Evolutionary conservation across 2,329 filamentous ascomycete genomes (phyloP), one percentile per base, ranked within the genome.

Genomic region (Cytospora mali): DNA sequence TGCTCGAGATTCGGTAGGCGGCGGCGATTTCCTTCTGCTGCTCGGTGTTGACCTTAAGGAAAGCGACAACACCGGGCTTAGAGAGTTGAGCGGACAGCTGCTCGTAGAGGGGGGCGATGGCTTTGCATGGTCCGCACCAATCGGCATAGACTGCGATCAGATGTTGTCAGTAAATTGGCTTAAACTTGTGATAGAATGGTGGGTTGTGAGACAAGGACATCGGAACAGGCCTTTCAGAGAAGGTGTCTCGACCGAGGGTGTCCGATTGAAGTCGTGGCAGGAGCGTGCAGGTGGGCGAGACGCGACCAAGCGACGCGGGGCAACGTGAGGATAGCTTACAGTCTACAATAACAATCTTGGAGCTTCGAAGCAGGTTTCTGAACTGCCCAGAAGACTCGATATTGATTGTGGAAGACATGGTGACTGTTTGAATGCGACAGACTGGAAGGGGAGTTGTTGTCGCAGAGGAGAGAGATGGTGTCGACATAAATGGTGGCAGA

Each of bases 1-100:
- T 88, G 76, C 86, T 84, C 23, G 86, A 88, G 71, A 98, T 82
- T 67, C 81, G 80, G 78, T 96, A 95, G 68, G 87, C 85, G 64
- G 84, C 74, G 18, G 91, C 86, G 66, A 98, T 85, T 42, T 91
- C 87, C 71, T 86, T 81, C 73, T 95, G 90, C 56, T 83, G 76
- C 69, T 97, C 92, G 65, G 87, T 89, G 80, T 98, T 88, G 79
- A 97, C 84, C 80, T 95, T 97, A 74, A 87, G 87, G 75, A 98
- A 97, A 35, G 88, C 91, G 69, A 97, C 88, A 67, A 84, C 80
- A 69, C 88, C 87, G 18, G 89, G 84, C 57, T 87, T 84, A 21
- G 91, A 90, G 52, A 96, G 83, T 66, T 88, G 83, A 51, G 77
- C 74, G 33, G 93, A 88, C 55, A 97, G 84, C 73, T 88, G 80